Base-by-base conservation (phyloP, 345 rosid species). In the Balakata baccata region DNA sequence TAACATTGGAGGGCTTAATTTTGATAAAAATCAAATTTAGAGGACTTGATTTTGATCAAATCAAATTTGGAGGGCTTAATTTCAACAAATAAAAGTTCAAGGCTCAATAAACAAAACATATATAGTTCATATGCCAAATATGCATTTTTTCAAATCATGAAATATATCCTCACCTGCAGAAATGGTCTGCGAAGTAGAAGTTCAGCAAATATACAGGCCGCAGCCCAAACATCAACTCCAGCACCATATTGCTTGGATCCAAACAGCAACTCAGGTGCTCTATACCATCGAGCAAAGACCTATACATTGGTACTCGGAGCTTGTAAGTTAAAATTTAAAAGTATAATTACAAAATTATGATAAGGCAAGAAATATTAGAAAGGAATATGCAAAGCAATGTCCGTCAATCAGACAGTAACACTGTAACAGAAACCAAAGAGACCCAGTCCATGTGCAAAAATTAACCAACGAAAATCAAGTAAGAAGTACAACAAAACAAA, bases 251-350 rank as follows among this genome's bases (percentile, higher is more conserved):
- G 97, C 78, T 88, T 94, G 69, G 93, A 76, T 65, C 98, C 97
- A 84, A 92, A 94, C 80, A 94, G 75, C 59, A 94, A 85, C 77
- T 94, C 97, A 70, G 97, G 97, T 79, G 98, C 93, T 88, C 97
- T 87, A 75, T 94, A 94, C 98, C 97, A 94, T 72, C 93, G 87
- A 70, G 98, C 89, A 83, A 94, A 94, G 23, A 94, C 98, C 97
- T 91, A 50, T 64, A 18, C 58, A 80, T n/a, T 74, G 65, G 65
- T 49, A 3, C 70, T 64, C 49, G 6, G 69, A 9, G 71, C 76
- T 74, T 71, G 80, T 0, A 71, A 74, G 71, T 74, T 1, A 5
- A 12, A 50, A 16, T 67, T 29, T 23, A 50, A 11, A 18, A 20
- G 41, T 37, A 25, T 9, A 69, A 29, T 29, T 29, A 29, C 34